These are phyloP conservation scores for Ceratobasidium sp. DNA, from an alignment of 1,284 basidiomycete species.

Conservation along the genomic window DNA sequence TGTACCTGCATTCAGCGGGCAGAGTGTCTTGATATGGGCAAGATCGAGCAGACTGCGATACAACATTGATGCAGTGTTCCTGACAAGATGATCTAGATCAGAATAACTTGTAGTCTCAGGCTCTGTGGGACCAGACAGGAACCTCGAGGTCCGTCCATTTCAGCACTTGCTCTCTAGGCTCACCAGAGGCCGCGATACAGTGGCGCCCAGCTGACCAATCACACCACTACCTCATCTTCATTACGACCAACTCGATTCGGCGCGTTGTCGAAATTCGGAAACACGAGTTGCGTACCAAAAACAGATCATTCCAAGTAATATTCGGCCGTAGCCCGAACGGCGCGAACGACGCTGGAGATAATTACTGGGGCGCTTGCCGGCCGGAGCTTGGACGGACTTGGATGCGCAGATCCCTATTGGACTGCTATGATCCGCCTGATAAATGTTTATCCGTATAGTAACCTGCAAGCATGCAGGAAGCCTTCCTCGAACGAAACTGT, in stretches of 20 bases:
- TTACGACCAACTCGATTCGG: background rate
- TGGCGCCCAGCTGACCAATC: slow-evolving; percentile 14
- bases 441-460: slow-evolving; percentile 2
- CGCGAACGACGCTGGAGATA: background rate
- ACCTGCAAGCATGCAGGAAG: background rate
- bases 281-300: no score
- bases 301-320: background rate
- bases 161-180: slow-evolving; percentile 18
- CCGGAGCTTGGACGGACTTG: slow-evolving; percentile 13
- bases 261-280: background rate
- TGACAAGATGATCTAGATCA: background rate
- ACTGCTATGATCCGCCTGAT: slow-evolving; percentile 21
- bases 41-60: no score
- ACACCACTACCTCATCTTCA: background rate
- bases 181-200: background rate
- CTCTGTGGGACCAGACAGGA: background rate
- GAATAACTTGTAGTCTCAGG: background rate
- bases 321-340: background rate
- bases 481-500: no score
- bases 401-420: background rate
- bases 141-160: background rate
- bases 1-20: no score
- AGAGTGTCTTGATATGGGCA: no score
- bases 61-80: no score
- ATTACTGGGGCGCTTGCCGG: slow-evolving; percentile 10